Conservation (phyloP, 2,329 filamentous ascomycete genomes). For the Paecilomyces niveus region DNA sequence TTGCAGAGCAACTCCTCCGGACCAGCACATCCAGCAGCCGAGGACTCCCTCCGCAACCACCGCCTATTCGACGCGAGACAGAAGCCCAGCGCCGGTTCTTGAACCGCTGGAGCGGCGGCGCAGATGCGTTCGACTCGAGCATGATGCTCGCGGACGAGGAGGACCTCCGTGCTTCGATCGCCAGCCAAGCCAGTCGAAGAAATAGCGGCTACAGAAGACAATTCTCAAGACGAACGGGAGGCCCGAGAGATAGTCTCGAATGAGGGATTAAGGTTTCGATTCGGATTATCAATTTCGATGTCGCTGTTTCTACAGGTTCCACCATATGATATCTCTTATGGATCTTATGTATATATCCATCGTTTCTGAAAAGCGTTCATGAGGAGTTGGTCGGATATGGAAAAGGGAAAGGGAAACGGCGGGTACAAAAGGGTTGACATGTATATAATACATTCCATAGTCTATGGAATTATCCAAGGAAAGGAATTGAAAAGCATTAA, state of each 20-base stretch:
- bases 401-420: background rate
- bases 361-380: background rate
- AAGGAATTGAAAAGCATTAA: background rate
- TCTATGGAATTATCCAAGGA: background rate
- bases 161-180: slow-evolving; percentile 25
- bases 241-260: slow-evolving; percentile 48
- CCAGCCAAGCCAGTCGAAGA: slow-evolving; percentile 23
- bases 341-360: background rate
- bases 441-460: background rate
- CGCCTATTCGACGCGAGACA: slow-evolving; percentile 22
- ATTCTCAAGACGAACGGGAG: slow-evolving; percentile 34
- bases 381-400: background rate
- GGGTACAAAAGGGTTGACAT: background rate
- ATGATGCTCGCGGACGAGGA: slow-evolving; percentile 26
- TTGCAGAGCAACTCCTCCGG: slow-evolving; percentile 21
- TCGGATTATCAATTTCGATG: background rate
- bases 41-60: slow-evolving; percentile 21
- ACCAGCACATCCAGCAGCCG: slow-evolving; percentile 27
- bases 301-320: background rate
- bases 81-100: slow-evolving; percentile 33
- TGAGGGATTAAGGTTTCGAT: slow-evolving; percentile 4
- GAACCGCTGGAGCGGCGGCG: slow-evolving; percentile 32
- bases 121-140: slow-evolving; percentile 29
- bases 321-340: too few relatives aligned
- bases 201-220: slow-evolving; percentile 28